Evolutionary conservation across 371 early-diverging fungal genomes (phyloP).

Genomic region (Rhizoclosmatium hyalinum): DNA sequence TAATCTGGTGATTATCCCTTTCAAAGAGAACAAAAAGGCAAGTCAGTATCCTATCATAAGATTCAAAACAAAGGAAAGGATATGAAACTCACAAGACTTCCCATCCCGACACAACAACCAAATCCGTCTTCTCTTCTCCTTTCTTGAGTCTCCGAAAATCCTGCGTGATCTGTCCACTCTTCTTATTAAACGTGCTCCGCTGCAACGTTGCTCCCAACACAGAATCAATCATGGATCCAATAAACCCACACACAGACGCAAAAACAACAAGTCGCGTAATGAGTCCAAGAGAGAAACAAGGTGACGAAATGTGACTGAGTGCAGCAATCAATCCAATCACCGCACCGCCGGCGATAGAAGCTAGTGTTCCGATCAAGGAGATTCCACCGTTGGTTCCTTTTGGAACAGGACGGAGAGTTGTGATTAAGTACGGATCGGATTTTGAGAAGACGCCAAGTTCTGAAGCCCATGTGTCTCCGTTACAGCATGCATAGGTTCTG

Average conservation of each 20-base stretch:
- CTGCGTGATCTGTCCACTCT: conserved; percentile 56
- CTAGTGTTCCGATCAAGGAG: conserved; percentile 36
- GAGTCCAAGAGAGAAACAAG: not conserved
- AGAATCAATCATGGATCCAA: conserved; percentile 85
- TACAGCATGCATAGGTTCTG: conserved; percentile 82
- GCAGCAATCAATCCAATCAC: conserved; percentile 73
- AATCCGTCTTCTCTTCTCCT: conserved; percentile 45
- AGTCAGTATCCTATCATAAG: conserved; percentile 43
- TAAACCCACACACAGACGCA: conserved; percentile 69
- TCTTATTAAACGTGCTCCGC: conserved; percentile 69
- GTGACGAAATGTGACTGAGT: conserved; percentile 52
- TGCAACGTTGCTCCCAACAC: conserved; percentile 84
- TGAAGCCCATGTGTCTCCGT: conserved; percentile 87
- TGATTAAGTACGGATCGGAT: conserved; percentile 78
- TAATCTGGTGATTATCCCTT: conserved; percentile 44
- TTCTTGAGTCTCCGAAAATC: conserved; percentile 48
- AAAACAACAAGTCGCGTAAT: conserved; percentile 44
- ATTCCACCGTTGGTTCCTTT: conserved; percentile 89
- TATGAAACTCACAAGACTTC: conserved; percentile 72
- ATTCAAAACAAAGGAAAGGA: conserved; percentile 58
- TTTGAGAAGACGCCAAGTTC: conserved; percentile 82
- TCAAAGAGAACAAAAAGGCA: not conserved
- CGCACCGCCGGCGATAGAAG: conserved; percentile 67
- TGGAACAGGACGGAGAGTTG: conserved; percentile 74
- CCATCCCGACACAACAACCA: conserved; percentile 66